Conservation (phyloP, 2,329 filamentous ascomycete genomes). For the Kalmusia sp. region DNA sequence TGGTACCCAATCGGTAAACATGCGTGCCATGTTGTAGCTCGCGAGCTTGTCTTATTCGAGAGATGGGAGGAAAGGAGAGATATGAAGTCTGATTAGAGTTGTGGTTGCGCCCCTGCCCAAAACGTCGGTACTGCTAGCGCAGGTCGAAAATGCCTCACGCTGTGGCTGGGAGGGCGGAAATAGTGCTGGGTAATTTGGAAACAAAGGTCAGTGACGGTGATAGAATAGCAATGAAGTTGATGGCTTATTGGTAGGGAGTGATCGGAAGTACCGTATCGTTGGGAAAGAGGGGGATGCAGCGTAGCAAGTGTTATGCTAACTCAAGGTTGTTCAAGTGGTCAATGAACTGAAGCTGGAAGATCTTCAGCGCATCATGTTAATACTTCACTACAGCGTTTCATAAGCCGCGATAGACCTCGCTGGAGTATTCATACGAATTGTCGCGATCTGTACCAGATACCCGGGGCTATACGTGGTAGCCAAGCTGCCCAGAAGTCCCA, state of each 20-base stretch:
- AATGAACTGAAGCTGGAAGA: no score
- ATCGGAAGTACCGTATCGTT: not conserved
- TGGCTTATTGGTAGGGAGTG: no score
- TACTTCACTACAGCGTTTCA: no score
- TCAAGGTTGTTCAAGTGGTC: no score
- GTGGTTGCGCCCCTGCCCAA: not conserved
- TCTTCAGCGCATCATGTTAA: no score
- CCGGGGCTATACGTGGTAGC: not conserved
- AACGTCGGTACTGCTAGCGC: conserved; percentile 8
- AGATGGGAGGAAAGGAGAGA: not conserved
- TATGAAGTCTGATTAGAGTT: conserved; percentile 9
- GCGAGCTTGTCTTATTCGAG: not conserved
- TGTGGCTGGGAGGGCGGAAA: not conserved
- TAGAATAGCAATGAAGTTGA: no score
- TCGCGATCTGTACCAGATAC: not conserved
- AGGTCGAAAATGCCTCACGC: not conserved
- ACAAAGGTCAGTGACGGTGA: not conserved
- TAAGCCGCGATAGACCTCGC: not conserved
- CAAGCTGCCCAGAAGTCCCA: not conserved
- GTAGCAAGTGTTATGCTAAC: no score
- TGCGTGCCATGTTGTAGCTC: not conserved
- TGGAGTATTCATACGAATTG: not conserved
- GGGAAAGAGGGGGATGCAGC: not conserved
- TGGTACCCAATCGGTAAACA: not conserved
- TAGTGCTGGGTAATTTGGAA: not conserved